Evolutionary conservation across 2,329 filamentous ascomycete species (phyloP).

Genomic region (Ciborinia camelliae): DNA sequence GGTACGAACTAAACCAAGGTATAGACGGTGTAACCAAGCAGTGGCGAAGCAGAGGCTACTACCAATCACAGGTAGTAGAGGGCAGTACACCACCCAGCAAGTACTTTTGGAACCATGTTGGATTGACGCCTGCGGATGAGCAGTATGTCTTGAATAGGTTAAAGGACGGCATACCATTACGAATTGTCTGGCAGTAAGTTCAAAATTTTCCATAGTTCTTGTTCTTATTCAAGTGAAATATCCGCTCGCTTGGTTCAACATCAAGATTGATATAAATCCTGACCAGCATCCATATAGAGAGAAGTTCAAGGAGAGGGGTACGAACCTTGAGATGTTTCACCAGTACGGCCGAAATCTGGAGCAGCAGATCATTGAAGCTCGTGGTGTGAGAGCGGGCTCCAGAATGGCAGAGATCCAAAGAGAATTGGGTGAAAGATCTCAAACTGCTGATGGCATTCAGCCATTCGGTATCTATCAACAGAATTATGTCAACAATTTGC

Average conservation of each 20-base stretch:
- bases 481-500: background rate
- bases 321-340: background rate
- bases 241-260: background rate
- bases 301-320: conserved; percentile 15
- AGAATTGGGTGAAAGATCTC: conserved; percentile 5
- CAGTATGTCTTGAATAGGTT: background rate
- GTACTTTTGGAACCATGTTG: conserved; percentile 11
- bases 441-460: conserved; percentile 13
- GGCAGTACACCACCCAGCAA: background rate
- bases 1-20: conserved; percentile 12
- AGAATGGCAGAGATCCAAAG: conserved; percentile 13
- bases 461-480: conserved; percentile 11
- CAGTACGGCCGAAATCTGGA: conserved; percentile 12
- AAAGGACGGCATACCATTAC: conserved; percentile 12
- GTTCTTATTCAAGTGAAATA: background rate
- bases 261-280: background rate
- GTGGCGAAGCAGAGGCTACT: conserved; percentile 16
- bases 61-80: background rate
- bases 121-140: conserved; percentile 17
- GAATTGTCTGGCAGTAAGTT: conserved; percentile 17
- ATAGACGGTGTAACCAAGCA: background rate
- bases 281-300: background rate
- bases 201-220: background rate
- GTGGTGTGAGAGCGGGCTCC: background rate
- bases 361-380: background rate